Evolutionary conservation across 129 eudicot species (phyloP).

Genomic region (Tagetes patula): DNA sequence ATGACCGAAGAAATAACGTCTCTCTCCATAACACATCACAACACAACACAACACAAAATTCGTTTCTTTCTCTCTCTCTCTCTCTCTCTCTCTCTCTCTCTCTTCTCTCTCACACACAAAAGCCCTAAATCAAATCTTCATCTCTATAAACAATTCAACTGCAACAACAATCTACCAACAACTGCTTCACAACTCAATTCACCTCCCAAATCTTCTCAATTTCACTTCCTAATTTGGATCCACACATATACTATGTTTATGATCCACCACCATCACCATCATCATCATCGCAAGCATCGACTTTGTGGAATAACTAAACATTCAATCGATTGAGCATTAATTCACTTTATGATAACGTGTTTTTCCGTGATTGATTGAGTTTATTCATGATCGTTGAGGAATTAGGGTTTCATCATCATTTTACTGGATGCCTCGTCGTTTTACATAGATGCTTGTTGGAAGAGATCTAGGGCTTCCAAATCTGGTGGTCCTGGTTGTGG

Average conservation of each 20-base stretch:
- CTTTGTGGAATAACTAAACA: constrained; percentile 24
- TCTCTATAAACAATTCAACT: constrained; percentile 30
- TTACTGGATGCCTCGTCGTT: constrained; percentile 39
- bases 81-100: not conserved
- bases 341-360: constrained; percentile 8
- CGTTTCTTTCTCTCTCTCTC: not conserved
- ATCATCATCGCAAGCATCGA: constrained; percentile 40
- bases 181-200: not conserved
- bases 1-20: too few species aligned
- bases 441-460: constrained; percentile 63
- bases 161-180: constrained; percentile 24
- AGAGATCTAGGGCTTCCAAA: constrained; percentile 75
- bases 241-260: constrained; percentile 16
- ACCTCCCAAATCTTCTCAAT: not conserved
- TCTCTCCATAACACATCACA: too few species aligned
- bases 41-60: not conserved
- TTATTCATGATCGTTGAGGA: constrained; percentile 34
- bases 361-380: not conserved
- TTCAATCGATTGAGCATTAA: constrained; percentile 22
- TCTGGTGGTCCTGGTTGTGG: constrained; percentile 50
- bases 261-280: constrained; percentile 35
- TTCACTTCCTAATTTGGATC: not conserved
- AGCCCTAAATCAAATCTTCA: constrained; percentile 47
- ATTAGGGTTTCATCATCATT: constrained; percentile 37
- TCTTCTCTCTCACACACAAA: constrained; percentile 25